Conservation (phyloP, 768 basidiomycete species). For the Cystobasidium tubakii region DNA sequence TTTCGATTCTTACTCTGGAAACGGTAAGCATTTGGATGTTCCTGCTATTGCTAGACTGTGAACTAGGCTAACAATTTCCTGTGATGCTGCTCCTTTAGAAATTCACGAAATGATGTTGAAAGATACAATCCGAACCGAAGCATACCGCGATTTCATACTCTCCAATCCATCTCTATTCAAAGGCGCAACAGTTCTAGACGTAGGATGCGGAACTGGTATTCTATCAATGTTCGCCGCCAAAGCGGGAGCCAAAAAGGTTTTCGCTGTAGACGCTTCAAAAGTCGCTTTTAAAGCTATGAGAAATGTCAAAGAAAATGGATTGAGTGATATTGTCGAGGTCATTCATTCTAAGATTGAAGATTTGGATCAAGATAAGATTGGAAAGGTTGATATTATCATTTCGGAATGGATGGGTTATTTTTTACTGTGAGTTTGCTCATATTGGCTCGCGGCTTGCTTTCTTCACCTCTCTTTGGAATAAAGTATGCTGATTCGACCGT, state of each 20-base stretch:
- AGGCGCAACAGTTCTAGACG: constrained; percentile 82
- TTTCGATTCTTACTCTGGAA: constrained; percentile 80
- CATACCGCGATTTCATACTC: constrained; percentile 86
- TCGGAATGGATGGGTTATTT: constrained; percentile 99
- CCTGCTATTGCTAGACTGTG: not conserved
- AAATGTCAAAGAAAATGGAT: constrained; percentile 68
- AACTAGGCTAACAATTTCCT: not conserved
- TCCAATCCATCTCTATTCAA: constrained; percentile 73
- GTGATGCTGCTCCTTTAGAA: constrained; percentile 58
- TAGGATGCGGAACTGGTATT: constrained; percentile 93
- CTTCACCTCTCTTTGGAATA: not conserved
- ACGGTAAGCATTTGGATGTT: constrained; percentile 56
- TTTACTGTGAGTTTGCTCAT: constrained; percentile 51
- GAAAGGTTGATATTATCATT: constrained; percentile 95
- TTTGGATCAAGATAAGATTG: constrained; percentile 50
- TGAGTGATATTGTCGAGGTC: constrained; percentile 72
- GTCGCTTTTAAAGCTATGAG: constrained; percentile 70
- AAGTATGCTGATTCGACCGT: not conserved
- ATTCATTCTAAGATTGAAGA: constrained; percentile 73
- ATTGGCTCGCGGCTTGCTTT: too few species aligned
- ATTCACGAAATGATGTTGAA: constrained; percentile 96
- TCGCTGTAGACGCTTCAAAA: constrained; percentile 83
- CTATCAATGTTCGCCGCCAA: constrained; percentile 82
- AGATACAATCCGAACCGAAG: constrained; percentile 85
- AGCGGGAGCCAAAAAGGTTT: constrained; percentile 81